Conservation (phyloP, 2,329 filamentous ascomycete genomes). For the Cercospora brassicicola region DNA sequence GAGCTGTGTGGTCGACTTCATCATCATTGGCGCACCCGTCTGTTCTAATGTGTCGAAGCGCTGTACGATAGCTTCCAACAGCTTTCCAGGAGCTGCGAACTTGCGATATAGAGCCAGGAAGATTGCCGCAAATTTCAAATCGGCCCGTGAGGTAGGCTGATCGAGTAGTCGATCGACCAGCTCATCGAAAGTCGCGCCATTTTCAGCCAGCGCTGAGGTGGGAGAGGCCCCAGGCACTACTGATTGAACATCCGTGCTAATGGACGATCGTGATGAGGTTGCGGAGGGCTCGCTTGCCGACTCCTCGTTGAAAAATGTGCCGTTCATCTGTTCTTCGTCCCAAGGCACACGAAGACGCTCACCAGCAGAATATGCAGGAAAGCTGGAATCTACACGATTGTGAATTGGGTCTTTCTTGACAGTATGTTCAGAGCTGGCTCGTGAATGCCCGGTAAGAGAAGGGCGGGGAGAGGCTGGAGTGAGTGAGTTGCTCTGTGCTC, state of each 20-base stretch:
- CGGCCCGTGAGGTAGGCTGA: conserved; percentile 79
- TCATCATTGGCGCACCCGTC: conserved; percentile 68
- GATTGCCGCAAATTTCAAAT: conserved; percentile 81
- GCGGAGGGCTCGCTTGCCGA: conserved; percentile 59
- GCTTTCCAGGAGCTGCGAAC: conserved; percentile 77
- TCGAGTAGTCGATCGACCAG: conserved; percentile 80
- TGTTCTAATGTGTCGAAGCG: conserved; percentile 71
- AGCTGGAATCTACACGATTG: conserved; percentile 38
- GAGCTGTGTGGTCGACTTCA: conserved; percentile 76
- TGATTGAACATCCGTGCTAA: conserved; percentile 58
- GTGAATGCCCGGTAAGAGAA: conserved; percentile 45
- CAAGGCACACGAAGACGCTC: conserved; percentile 38
- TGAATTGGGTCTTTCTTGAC: conserved; percentile 33
- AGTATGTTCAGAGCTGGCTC: conserved; percentile 51
- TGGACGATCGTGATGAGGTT: conserved; percentile 67
- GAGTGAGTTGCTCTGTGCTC: conserved; percentile 49
- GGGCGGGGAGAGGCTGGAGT: conserved; percentile 44
- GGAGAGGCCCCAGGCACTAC: conserved; percentile 23
- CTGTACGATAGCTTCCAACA: conserved; percentile 75
- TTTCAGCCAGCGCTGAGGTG: conserved; percentile 50
- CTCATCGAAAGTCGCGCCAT: conserved; percentile 55
- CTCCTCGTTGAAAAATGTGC: conserved; percentile 67
- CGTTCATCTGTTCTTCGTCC: conserved; percentile 50
- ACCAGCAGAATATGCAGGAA: conserved; percentile 31
- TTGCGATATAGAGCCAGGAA: conserved; percentile 93